Base-by-base conservation (phyloP, 148 eudicot species). In the Fagopyrum esculentum region DNA sequence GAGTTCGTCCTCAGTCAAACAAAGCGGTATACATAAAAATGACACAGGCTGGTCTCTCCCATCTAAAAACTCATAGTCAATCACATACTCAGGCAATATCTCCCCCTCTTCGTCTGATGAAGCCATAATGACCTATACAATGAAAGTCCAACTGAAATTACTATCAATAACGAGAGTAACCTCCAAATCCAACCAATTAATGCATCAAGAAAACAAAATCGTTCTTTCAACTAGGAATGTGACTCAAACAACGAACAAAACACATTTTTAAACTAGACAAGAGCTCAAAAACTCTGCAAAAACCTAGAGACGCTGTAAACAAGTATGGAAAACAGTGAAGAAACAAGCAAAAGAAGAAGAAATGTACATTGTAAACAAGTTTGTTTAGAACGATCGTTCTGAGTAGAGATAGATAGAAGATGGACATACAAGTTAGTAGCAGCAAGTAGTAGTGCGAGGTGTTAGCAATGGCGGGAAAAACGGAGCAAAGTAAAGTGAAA, bases 31-130 rank as follows among this genome's bases (percentile, higher is more conserved):
- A 66, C 55, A 73, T 4, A 88, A 81, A 76, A 92, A 88, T 77
- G 97, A 86, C 75, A 87, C 69, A n/a, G 74, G 83, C 19, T 74
- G 60, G 9, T 84, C 59, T 15, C 80, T 79, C 29, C 69, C 48
- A 78, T 88, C 74, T 48, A 86, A 68, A 73, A 88, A 78, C 77
- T 84, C 77, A 73, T 88, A 92, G 66, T 86, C 79, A 50, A 84
- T 80, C 10, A 87, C 78, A n/a, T 45, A 63, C 29, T 86, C 88
- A 2, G 90, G 87, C 16, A 86, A n/a, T 12, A 88, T 75, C 84
- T 90, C 95, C 60, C 90, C 89, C 81, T 91, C 97, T 79, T 92
- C 97, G 54, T 86, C 91, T 1, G 91, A 92, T 29, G 74, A 46
- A 6, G 13, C 74, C 74, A 72, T 72, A 16, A 49, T 61, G 44